phyloP scores from a whole-genome alignment of 768 basidiomycete genomes.

The Suillus decipiens region DNA sequence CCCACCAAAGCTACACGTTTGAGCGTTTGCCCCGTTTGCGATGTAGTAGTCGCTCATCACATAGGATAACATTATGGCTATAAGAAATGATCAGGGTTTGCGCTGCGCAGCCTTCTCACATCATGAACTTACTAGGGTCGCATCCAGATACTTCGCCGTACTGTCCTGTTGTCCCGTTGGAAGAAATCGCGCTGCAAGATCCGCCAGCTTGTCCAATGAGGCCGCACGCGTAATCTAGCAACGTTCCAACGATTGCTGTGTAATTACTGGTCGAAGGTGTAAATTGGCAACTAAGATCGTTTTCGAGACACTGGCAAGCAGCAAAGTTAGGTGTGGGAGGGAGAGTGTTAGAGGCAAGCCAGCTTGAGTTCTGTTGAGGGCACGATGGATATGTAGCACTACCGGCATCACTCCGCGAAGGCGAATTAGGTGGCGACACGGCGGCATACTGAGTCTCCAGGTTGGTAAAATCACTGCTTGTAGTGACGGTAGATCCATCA shows the following conservation, averaged over 20 bases:
- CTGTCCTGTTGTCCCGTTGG: constrained; percentile 68
- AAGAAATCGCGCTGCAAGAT: constrained; percentile 69
- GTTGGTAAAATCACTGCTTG: constrained; percentile 65
- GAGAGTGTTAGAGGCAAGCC: constrained; percentile 66
- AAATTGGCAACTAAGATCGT: constrained; percentile 72
- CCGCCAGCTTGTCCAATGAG: constrained; percentile 62
- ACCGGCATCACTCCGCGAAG: constrained; percentile 56
- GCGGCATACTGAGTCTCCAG: constrained; percentile 62
- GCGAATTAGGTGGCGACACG: constrained; percentile 62
- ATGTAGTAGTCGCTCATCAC: constrained; percentile 82
- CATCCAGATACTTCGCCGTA: constrained; percentile 81
- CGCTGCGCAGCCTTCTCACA: background rate
- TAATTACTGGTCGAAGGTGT: constrained; percentile 63
- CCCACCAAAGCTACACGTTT: constrained; percentile 78
- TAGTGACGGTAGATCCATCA: constrained; percentile 66
- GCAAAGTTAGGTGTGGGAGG: constrained; percentile 83
- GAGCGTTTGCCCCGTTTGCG: constrained; percentile 51
- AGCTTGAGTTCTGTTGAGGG: constrained; percentile 57
- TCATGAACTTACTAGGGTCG: constrained; percentile 63
- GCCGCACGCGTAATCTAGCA: constrained; percentile 68
- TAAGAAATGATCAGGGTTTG: constrained; percentile 12
- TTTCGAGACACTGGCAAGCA: constrained; percentile 78
- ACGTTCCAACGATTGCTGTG: constrained; percentile 55
- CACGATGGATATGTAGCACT: constrained; percentile 55
- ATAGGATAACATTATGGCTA: constrained; percentile 79